phyloP scores from a whole-genome alignment of 805 yeast species.

The Kuraishia floccosa region DNA sequence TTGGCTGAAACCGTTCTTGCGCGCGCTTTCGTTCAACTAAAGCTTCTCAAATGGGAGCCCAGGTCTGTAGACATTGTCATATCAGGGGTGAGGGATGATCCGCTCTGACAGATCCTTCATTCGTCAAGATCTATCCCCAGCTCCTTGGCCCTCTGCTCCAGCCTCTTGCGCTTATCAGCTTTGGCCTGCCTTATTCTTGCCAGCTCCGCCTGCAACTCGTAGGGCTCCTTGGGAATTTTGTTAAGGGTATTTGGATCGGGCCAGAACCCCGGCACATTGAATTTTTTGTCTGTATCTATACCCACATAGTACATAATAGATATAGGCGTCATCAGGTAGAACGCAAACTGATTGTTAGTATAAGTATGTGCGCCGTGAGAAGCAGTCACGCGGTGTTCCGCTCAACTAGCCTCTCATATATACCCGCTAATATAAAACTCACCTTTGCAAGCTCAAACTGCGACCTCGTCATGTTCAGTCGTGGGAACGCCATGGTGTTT shows the following conservation, averaged over 20 bases:
- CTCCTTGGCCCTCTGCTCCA: conserved; percentile 61
- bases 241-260: conserved; percentile 91
- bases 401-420: too few relatives aligned
- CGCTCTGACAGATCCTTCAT: too few relatives aligned
- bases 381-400: too few relatives aligned
- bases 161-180: conserved; percentile 55
- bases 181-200: conserved; percentile 78
- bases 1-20: too few relatives aligned
- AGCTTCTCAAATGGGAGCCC: too few relatives aligned
- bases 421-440: too few relatives aligned
- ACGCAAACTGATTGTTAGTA: conserved; percentile 67
- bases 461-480: conserved; percentile 26
- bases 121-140: conserved; percentile 53
- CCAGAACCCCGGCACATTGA: conserved; percentile 92
- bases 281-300: conserved; percentile 76
- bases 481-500: too few relatives aligned
- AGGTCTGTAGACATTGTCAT: too few relatives aligned
- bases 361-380: too few relatives aligned
- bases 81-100: too few relatives aligned
- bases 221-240: conserved; percentile 86
- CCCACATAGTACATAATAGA: conserved; percentile 92
- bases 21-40: too few relatives aligned
- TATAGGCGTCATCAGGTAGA: conserved; percentile 78
- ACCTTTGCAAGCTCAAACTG: conserved; percentile 43
- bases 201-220: conserved; percentile 82